Percentiles rank a stretch among this genome's conserved stretches.
Evolutionary conservation across 2,329 filamentous ascomycete genomes (phyloP).

Genomic region (Aureobasidium subglaciale): DNA sequence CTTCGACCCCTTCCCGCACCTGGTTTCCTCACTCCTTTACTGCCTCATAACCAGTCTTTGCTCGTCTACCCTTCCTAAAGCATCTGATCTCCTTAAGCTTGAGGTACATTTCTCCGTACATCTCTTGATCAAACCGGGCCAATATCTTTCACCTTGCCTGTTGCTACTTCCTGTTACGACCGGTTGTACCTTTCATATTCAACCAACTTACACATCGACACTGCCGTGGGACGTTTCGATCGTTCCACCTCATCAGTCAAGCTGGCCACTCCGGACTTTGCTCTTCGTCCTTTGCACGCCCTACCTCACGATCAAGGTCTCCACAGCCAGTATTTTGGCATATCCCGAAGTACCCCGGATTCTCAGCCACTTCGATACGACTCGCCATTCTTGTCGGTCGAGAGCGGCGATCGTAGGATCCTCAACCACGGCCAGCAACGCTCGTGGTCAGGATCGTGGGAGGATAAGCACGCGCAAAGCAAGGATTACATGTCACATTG

Average conservation of each 20-base stretch:
- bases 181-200: background rate
- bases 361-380: constrained; percentile 15
- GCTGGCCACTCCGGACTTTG: constrained; percentile 19
- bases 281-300: constrained; percentile 16
- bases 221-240: constrained; percentile 4
- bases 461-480: constrained; percentile 23
- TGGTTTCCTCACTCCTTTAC: constrained; percentile 5
- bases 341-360: background rate
- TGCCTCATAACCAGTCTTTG: background rate
- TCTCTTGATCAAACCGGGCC: background rate
- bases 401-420: constrained; percentile 8
- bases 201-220: background rate
- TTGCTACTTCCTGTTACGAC: background rate
- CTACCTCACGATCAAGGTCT: constrained; percentile 15
- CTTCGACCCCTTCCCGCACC: constrained; percentile 3
- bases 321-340: constrained; percentile 3
- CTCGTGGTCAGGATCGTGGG: constrained; percentile 27
- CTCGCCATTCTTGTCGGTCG: constrained; percentile 16
- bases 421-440: constrained; percentile 18
- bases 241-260: constrained; percentile 18
- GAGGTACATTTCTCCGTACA: background rate
- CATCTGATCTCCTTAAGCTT: background rate
- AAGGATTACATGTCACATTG: constrained; percentile 31
- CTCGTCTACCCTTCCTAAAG: background rate
- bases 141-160: background rate